A percentile compares a stretch with the other conserved stretches of the same genome.
Conservation (phyloP, 1,284 basidiomycete genomes). For the Ganoderma meredithae region DNA sequence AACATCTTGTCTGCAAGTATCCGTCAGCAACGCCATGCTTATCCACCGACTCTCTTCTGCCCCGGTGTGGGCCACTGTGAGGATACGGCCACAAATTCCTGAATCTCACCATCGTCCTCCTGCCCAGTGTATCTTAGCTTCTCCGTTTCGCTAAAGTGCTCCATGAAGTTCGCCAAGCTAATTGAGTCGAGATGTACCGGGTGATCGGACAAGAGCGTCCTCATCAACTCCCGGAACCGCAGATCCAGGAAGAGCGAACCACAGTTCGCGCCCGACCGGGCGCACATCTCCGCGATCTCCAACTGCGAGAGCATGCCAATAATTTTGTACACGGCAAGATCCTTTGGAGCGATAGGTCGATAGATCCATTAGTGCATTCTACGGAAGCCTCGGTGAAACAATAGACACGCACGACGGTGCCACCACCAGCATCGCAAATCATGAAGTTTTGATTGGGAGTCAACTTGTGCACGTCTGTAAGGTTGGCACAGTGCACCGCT, state of each 20-base stretch:
- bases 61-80: conserved; percentile 4
- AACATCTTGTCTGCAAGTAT: conserved; percentile 70
- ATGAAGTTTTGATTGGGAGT: conserved; percentile 82
- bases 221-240: conserved; percentile 80
- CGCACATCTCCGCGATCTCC: conserved; percentile 87
- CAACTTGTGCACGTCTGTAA: conserved; percentile 79
- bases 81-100: conserved; percentile 11
- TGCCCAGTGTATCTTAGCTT: conserved; percentile 77
- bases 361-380: conserved; percentile 8
- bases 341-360: conserved; percentile 43
- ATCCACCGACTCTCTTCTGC: background rate
- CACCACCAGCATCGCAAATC: conserved; percentile 83
- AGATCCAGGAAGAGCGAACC: conserved; percentile 85
- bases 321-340: conserved; percentile 81
- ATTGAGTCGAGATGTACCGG: conserved; percentile 81
- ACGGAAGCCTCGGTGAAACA: conserved; percentile 15
- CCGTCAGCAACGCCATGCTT: conserved; percentile 21
- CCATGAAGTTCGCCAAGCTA: conserved; percentile 85
- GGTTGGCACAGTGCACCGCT: conserved; percentile 81
- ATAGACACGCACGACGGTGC: conserved; percentile 63
- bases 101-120: conserved; percentile 69
- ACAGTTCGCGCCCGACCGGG: conserved; percentile 82
- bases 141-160: conserved; percentile 86
- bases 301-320: conserved; percentile 76
- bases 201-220: conserved; percentile 72